Conservation (phyloP, 1,284 basidiomycete genomes). For the Cerioporus squamosus region DNA sequence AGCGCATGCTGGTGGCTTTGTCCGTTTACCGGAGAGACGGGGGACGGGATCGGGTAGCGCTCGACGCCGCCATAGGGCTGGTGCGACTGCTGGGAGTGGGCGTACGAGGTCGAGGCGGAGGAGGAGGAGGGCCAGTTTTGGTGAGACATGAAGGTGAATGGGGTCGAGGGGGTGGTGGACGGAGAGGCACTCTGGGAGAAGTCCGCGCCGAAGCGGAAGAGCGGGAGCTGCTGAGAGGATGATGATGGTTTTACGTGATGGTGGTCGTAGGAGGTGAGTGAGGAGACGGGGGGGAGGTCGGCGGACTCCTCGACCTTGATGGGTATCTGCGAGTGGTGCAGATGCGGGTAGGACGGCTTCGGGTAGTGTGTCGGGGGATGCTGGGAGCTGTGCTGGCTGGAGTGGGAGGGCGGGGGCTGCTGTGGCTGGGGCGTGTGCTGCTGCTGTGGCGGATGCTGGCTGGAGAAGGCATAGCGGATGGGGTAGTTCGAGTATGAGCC, state of each 20-base stretch:
- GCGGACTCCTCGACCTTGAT: slow-evolving; percentile 33
- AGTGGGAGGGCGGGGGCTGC: slow-evolving; percentile 13
- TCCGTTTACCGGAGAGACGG: slow-evolving; percentile 24
- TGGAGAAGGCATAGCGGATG: slow-evolving; percentile 29
- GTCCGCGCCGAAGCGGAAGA: slow-evolving; percentile 35
- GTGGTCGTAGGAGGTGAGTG: slow-evolving; percentile 23
- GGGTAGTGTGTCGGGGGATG: slow-evolving; percentile 19
- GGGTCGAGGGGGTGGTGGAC: slow-evolving; percentile 24
- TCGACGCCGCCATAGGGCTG: slow-evolving; percentile 28
- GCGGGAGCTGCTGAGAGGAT: slow-evolving; percentile 21
- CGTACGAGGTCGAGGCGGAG: slow-evolving; percentile 28
- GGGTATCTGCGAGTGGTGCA: slow-evolving; percentile 25
- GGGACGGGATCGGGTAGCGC: slow-evolving; percentile 28
- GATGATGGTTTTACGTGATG: slow-evolving; percentile 24
- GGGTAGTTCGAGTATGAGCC: slow-evolving; percentile 24
- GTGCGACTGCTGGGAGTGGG: slow-evolving; percentile 22
- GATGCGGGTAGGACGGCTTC: slow-evolving; percentile 26
- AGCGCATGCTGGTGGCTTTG: slow-evolving; percentile 29
- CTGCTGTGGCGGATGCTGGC: slow-evolving; percentile 18
- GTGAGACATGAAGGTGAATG: slow-evolving; percentile 40
- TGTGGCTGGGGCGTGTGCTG: slow-evolving; percentile 8
- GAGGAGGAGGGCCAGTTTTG: slow-evolving; percentile 26
- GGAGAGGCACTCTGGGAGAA: slow-evolving; percentile 30
- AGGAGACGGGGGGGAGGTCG: slow-evolving; percentile 28
- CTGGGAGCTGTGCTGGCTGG: slow-evolving; percentile 3